phyloP scores from a whole-genome alignment of 2,329 filamentous ascomycete species.

The Fusarium camptoceras region DNA sequence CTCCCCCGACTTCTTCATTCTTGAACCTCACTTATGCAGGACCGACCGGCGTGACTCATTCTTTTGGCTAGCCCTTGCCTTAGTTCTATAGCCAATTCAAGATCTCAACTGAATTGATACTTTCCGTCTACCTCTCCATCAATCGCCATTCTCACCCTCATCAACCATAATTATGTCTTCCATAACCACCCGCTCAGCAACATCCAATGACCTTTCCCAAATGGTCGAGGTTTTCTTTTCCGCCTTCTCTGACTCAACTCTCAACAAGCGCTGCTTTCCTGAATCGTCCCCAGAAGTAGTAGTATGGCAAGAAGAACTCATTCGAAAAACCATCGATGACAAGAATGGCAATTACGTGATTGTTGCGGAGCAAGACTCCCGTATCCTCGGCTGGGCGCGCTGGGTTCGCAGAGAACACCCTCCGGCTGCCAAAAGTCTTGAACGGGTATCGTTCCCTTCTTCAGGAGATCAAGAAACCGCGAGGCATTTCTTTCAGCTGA shows the following conservation, averaged over 20 bases:
- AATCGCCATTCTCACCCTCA: background rate
- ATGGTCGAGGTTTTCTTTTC: constrained; percentile 48
- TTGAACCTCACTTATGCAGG: background rate
- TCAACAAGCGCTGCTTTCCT: constrained; percentile 50
- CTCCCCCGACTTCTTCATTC: background rate
- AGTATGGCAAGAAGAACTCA: constrained; percentile 32
- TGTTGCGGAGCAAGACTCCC: constrained; percentile 42
- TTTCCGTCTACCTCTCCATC: background rate
- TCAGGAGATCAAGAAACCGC: constrained; percentile 50
- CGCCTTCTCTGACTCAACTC: constrained; percentile 48
- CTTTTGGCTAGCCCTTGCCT: background rate
- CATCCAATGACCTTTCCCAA: constrained; percentile 47
- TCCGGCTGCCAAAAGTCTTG: constrained; percentile 39
- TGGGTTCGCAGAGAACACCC: constrained; percentile 50
- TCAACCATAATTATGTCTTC: constrained; percentile 24
- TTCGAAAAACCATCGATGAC: constrained; percentile 40
- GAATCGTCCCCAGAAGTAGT: constrained; percentile 42
- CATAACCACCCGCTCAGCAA: constrained; percentile 54
- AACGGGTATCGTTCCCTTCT: constrained; percentile 41
- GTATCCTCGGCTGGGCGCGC: constrained; percentile 50
- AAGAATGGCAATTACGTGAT: constrained; percentile 50
- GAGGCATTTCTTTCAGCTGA: constrained; percentile 55
- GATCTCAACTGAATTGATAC: background rate
- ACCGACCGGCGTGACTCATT: constrained; percentile 25
- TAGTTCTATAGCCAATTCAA: background rate